These are phyloP conservation scores for Breynia disticha DNA, from an alignment of 441 rosid genomes.

Conservation along the genomic window DNA sequence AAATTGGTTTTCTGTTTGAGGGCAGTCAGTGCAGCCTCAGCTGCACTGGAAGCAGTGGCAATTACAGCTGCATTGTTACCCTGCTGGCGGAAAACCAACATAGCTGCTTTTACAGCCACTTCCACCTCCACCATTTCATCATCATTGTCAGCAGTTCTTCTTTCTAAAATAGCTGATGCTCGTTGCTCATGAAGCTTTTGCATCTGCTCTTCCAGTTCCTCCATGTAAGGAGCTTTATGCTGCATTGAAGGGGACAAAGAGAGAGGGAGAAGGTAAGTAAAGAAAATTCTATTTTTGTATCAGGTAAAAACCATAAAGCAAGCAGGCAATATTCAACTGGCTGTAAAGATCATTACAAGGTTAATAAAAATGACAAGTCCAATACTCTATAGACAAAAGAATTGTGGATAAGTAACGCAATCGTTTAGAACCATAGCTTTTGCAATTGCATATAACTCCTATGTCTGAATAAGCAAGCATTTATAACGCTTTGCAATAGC, in stretches of 20 bases:
- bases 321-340: too few species aligned
- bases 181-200: constrained; percentile 72
- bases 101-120: constrained; percentile 80
- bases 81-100: constrained; percentile 42
- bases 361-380: too few species aligned
- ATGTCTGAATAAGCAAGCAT: too few species aligned
- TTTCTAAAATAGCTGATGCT: constrained; percentile 56
- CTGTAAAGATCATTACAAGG: too few species aligned
- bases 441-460: too few species aligned
- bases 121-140: constrained; percentile 83
- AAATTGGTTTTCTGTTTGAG: constrained; percentile 43
- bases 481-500: too few species aligned
- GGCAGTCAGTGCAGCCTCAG: constrained; percentile 60
- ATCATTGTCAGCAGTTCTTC: constrained; percentile 68
- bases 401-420: too few species aligned
- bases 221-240: constrained; percentile 81
- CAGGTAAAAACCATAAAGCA: too few species aligned
- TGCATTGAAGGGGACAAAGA: constrained; percentile 21
- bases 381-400: too few species aligned
- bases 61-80: constrained; percentile 50
- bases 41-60: constrained; percentile 65
- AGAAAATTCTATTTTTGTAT: too few species aligned
- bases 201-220: constrained; percentile 84
- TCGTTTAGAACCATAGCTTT: too few species aligned
- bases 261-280: not conserved